phyloP scores from a whole-genome alignment of 495 filamentous ascomycete species.

The Aspergillus nidulans region DNA sequence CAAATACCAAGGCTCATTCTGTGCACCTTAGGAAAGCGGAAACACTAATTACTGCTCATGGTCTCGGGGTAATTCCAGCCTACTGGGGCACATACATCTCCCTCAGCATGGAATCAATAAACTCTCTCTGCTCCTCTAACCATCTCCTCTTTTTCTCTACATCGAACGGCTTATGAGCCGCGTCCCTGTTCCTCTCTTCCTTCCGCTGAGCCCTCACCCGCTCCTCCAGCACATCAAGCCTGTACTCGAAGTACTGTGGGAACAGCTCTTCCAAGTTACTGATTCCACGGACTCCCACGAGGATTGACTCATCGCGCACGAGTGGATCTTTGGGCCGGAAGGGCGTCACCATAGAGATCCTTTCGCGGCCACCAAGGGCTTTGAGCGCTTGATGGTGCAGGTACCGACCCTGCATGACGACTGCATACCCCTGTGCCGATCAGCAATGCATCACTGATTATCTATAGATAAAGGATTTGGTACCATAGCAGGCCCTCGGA shows the following conservation, averaged over 20 bases:
- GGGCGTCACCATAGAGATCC: slow-evolving; percentile 69
- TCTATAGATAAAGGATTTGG: neutral
- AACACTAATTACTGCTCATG: too few species aligned
- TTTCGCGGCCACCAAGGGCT: slow-evolving; percentile 58
- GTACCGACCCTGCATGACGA: slow-evolving; percentile 67
- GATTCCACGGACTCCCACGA: slow-evolving; percentile 59
- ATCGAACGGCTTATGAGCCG: slow-evolving; percentile 19
- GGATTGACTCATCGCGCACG: slow-evolving; percentile 58
- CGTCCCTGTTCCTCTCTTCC: slow-evolving; percentile 25
- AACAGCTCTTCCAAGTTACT: slow-evolving; percentile 62
- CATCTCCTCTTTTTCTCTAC: slow-evolving; percentile 35
- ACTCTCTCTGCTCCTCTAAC: slow-evolving; percentile 42
- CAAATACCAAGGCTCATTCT: too few species aligned
- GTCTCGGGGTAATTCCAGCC: neutral
- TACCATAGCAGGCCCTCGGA: slow-evolving; percentile 64
- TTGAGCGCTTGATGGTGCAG: slow-evolving; percentile 66
- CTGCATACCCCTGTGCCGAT: slow-evolving; percentile 54
- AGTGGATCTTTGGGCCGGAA: slow-evolving; percentile 57
- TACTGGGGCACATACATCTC: slow-evolving; percentile 2
- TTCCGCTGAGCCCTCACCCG: slow-evolving; percentile 34
- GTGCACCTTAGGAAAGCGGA: too few species aligned
- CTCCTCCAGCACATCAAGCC: slow-evolving; percentile 64
- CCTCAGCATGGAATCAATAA: slow-evolving; percentile 41
- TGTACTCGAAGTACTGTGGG: slow-evolving; percentile 62
- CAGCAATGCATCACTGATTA: neutral